phyloP scores from a whole-genome alignment of 1,139 yeast species.

The Pichia sp. region DNA sequence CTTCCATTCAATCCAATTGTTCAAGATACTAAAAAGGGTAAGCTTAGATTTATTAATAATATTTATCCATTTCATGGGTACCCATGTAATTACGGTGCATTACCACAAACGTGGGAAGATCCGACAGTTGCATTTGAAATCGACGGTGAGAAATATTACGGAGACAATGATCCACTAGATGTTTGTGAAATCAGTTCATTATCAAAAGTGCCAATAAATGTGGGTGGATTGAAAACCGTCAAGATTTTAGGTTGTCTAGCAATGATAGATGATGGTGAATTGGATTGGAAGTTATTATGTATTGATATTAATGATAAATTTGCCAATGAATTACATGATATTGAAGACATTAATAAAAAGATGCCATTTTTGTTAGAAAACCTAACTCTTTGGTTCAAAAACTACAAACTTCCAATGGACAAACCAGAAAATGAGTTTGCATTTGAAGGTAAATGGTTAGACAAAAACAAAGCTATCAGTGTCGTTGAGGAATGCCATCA shows the following conservation, averaged over 20 bases:
- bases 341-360: constrained; percentile 73
- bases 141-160: constrained; percentile 38
- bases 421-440: constrained; percentile 85
- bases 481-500: constrained; percentile 69
- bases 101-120: constrained; percentile 97
- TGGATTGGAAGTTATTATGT: constrained; percentile 94
- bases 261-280: constrained; percentile 91
- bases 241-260: constrained; percentile 93
- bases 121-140: constrained; percentile 32
- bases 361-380: constrained; percentile 84
- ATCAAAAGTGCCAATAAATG: constrained; percentile 53
- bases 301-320: constrained; percentile 79
- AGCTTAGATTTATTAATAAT: constrained; percentile 81
- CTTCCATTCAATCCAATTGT: constrained; percentile 77
- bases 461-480: constrained; percentile 62
- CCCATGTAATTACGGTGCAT: constrained; percentile 95
- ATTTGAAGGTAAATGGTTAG: constrained; percentile 48
- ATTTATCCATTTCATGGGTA: constrained; percentile 95
- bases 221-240: constrained; percentile 76
- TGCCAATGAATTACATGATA: constrained; percentile 66
- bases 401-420: constrained; percentile 92
- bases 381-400: constrained; percentile 89
- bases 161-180: constrained; percentile 96
- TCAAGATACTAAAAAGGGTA: constrained; percentile 90
- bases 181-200: constrained; percentile 80